Evolutionary conservation across 2,329 filamentous ascomycete genomes (phyloP), one percentile per base, ranked within the genome.

Genomic region (Fusarium solani-melongenae): DNA sequence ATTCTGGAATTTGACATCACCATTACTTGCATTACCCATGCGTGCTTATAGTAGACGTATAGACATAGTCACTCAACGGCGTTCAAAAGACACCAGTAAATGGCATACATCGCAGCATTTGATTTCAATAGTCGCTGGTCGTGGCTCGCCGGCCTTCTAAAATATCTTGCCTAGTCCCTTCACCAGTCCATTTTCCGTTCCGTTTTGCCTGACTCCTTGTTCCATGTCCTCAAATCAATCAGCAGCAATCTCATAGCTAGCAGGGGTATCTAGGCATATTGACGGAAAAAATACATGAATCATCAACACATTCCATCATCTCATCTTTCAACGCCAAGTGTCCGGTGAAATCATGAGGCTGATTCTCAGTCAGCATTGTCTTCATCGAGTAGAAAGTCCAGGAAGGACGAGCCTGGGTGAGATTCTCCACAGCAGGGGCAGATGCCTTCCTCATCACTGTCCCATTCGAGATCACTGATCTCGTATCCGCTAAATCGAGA

Each of bases 361-460:
- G 64, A 70, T 67, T 36, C 46, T 75, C 70, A 78, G 69, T 79
- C 75, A 77, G 69, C 67, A 62, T 75, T 57, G 53, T 79, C 77
- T 31, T 80, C 77, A 27, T 80, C 77, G 62, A 78, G 63, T 64
- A 81, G 34, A 41, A 75, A 78, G 36, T 79, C 81, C 55, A 83
- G 72, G 63, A 82, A 80, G 58, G 82, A 81, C 53, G 81, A 78
- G 62, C 78, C 77, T 59, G 81, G 80, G 64, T 84, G 83, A 39
- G 76, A 76, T 69, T 84, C 82, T 65, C 83, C 83, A 60, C 83
- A 84, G 72, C 82, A 84, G 34, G 83, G 83, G 64, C 83, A 85
- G 46, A 81, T 67, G 29, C 79, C 80, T 60, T 83, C 81, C 14
- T 83, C 82, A 49, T 80, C 79, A 20, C 76, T 80, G 56, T 82